phyloP scores from a whole-genome alignment of 176 grass and related monocot species.

The Panicum miliaceum region DNA sequence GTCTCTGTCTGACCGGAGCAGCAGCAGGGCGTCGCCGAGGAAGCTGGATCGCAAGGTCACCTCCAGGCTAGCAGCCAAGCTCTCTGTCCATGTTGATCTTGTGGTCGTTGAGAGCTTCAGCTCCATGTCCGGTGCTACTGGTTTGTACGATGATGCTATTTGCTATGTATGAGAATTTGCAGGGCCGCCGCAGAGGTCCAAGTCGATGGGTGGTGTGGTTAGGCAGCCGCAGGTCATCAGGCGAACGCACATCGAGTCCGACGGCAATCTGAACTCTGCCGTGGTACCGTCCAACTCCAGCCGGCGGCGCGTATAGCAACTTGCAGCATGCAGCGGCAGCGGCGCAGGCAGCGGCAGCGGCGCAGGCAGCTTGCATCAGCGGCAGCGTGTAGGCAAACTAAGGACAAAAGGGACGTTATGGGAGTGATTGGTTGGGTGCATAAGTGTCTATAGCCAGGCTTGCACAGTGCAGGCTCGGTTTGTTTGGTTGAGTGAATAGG shows the following conservation, averaged over 20 bases:
- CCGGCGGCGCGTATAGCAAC: constrained; percentile 42
- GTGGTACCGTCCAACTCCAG: constrained; percentile 9
- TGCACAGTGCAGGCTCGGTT: no score
- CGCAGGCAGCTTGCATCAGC: no score
- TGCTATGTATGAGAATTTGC: not conserved
- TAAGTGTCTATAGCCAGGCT: no score
- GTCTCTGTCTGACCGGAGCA: constrained; percentile 31
- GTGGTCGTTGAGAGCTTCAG: not conserved
- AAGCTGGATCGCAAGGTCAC: constrained; percentile 43
- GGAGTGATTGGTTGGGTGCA: no score
- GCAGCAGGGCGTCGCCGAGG: constrained; percentile 35
- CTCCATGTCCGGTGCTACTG: not conserved
- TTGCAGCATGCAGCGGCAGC: no score
- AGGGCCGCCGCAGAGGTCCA: constrained; percentile 47
- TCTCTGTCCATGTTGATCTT: not conserved
- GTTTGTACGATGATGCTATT: not conserved
- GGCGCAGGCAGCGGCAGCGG: no score
- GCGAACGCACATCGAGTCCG: constrained; percentile 56
- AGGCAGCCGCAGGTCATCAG: constrained; percentile 25
- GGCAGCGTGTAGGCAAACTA: no score
- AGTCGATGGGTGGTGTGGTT: constrained; percentile 39
- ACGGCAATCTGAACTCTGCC: constrained; percentile 37
- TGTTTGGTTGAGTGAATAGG: no score
- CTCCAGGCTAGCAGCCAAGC: constrained; percentile 58
- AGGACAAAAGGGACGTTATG: no score